Evolutionary conservation across 176 grass and related monocot genomes (phyloP).

Genomic region (Ensete glaucum): DNA sequence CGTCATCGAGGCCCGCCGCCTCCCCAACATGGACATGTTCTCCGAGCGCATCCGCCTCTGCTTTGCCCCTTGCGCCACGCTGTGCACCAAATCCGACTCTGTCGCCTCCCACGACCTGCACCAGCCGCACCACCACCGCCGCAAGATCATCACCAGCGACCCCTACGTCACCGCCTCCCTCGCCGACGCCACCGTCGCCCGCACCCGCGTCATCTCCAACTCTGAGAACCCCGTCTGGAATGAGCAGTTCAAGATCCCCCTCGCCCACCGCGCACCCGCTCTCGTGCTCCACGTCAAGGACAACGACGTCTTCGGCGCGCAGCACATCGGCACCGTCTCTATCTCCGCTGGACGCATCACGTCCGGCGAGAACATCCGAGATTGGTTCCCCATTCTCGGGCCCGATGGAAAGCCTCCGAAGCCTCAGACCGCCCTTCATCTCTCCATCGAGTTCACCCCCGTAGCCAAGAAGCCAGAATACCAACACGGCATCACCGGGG

Average conservation of each 20-base stretch:
- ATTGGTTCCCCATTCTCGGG: slow-evolving; percentile 53
- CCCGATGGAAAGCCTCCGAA: slow-evolving; percentile 46
- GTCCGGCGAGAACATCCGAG: slow-evolving; percentile 28
- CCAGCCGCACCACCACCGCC: slow-evolving; percentile 18
- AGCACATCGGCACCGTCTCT: slow-evolving; percentile 68
- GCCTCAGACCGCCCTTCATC: slow-evolving; percentile 43
- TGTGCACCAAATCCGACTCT: slow-evolving; percentile 20
- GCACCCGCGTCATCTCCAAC: slow-evolving; percentile 78
- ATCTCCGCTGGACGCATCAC: slow-evolving; percentile 27
- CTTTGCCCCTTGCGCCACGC: slow-evolving; percentile 40
- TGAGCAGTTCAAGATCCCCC: slow-evolving; percentile 64
- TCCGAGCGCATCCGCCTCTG: slow-evolving; percentile 66
- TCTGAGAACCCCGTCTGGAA: slow-evolving; percentile 56
- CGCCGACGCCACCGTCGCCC: slow-evolving; percentile 57
- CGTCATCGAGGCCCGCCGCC: slow-evolving; percentile 63
- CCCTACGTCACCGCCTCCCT: slow-evolving; percentile 84
- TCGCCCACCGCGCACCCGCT: slow-evolving; percentile 51
- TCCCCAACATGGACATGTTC: slow-evolving; percentile 96
- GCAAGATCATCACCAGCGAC: slow-evolving; percentile 83
- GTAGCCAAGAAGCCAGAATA: slow-evolving; percentile 36
- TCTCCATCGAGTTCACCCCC: slow-evolving; percentile 41
- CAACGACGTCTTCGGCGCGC: slow-evolving; percentile 73
- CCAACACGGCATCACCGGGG: slow-evolving; percentile 52
- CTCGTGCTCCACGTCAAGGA: slow-evolving; percentile 90
- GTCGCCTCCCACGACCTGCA: not conserved